Base-by-base conservation (phyloP, 352 stramenopile species). In the Globisporangium rhizosaccharum region DNA sequence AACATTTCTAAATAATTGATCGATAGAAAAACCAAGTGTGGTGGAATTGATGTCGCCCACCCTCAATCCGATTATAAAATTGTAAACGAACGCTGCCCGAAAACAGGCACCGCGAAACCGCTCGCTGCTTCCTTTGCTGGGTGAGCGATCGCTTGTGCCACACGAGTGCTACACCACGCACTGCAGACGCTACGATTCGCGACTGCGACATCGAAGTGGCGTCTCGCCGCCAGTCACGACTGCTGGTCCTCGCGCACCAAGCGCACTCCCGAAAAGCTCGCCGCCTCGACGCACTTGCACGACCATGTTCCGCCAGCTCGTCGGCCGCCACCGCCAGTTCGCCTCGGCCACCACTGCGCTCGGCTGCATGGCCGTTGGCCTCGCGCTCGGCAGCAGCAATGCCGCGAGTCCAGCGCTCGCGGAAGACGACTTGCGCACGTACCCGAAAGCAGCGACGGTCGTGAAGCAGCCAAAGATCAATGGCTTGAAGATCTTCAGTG, bases 401-500 rank as follows among this genome's bases (percentile, higher is more conserved):
- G 51, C 69, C 77, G 53, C 61, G 56, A 68, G 63, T 53, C 59
- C 64, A 17, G 77, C 81, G 37, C 65, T 69, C 37, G 68, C 79
- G 2, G 77, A 92, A 56, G 79, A 90, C 49, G 72, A 78, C 30
- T 26, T 61, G 36, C 45, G 59, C 39, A 53, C 64, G 58, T 80
- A 75, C 53, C 83, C 79, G 41, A 68, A 75, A 25, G 64, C 83
- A 17, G 68, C 78, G 59, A 75, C 77, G 37, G 81, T 89, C 33
- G 72, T 76, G 53, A 96, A 96, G 75, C 81, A 92, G 68, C 85
- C 83, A 50, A 96, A 96, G 74, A 90, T 92, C 67, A 94, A 94
- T 59, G 84, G 86, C 1, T 76, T 99, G 60, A 99, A 99, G 76
- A 89, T 99, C 61, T 99, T 99, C 71, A 97, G 87, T 59, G 97